Evolutionary conservation across 164 flowering plant genomes (phyloP), one percentile per base, ranked within the genome.

Genomic region (Taxillus chinensis): DNA sequence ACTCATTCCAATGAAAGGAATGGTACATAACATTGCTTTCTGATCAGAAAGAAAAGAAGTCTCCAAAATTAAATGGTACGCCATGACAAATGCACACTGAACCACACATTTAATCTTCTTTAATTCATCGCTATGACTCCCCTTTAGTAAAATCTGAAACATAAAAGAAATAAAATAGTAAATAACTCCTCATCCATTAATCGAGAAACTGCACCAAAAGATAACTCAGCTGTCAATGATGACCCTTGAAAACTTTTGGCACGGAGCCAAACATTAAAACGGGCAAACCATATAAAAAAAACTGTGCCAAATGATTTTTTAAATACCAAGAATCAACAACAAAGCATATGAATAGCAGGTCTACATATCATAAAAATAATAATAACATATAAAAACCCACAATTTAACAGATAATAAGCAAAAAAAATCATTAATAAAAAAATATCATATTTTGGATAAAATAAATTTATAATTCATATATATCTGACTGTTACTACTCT

Each of bases 71-170:
- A 89, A 74, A 79, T 89, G 95, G 67, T 89, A 87, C 68, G 97
- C 96, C 75, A 83, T 70, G 64, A 79, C 69, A 69, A 90, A 86
- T 11, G 95, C 81, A 78, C 76, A 79, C 55, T 80, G 87, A 27
- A 90, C 77, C 50, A 87, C 89, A 75, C 71, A 60, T 73, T 93
- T 93, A 37, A 89, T 71, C 75, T 69, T 87, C 79, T 93, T 93
- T 77, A 93, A 64, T 59, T 86, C 96, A 53, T 86, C 88, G 70
- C 84, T 82, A 66, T 74, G 83, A 45, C 88, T 77, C 63, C 99
- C 99, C 76, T 86, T 90, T 76, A 93, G 78, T 74, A 93, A 79
- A 79, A 93, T 79, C 99, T 93, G 95, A 75, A 67, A 54, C 60
- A 69, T 39, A 8, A 6, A 17, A 55, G 27, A 27, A 27, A 27